Conservation (phyloP, 768 basidiomycete genomes). For the Psilocybe azurescens region DNA sequence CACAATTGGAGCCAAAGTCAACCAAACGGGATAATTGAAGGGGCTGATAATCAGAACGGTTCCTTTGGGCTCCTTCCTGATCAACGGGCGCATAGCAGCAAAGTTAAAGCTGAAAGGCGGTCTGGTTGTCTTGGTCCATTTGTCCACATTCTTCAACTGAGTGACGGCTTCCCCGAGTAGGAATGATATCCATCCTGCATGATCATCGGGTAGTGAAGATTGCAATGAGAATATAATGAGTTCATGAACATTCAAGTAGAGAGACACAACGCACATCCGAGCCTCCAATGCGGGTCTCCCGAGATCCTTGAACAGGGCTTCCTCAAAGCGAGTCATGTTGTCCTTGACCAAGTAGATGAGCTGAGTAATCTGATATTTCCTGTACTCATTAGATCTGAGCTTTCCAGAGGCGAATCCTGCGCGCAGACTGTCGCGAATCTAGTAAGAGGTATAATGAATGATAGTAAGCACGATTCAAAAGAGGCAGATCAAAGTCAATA, state of each 20-base stretch:
- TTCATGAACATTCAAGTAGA: background rate
- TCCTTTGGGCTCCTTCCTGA: slow-evolving; percentile 81
- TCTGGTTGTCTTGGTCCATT: slow-evolving; percentile 73
- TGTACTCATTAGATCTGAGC: slow-evolving; percentile 64
- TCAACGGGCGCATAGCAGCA: slow-evolving; percentile 61
- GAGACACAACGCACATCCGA: slow-evolving; percentile 42
- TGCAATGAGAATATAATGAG: background rate
- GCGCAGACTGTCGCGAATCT: slow-evolving; percentile 64
- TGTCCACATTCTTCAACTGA: slow-evolving; percentile 68
- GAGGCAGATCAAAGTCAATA: too few relatives aligned
- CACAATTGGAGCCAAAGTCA: slow-evolving; percentile 64
- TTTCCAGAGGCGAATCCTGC: slow-evolving; percentile 71
- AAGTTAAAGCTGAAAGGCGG: slow-evolving; percentile 62
- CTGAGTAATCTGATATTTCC: slow-evolving; percentile 79
- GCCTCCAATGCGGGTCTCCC: slow-evolving; percentile 66
- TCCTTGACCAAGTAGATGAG: slow-evolving; percentile 78
- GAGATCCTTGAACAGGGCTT: slow-evolving; percentile 65
- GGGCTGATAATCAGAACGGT: slow-evolving; percentile 71
- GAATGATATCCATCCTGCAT: slow-evolving; percentile 63
- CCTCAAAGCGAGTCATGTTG: slow-evolving; percentile 64
- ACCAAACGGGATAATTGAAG: slow-evolving; percentile 78
- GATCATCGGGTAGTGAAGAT: background rate
- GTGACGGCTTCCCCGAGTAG: slow-evolving; percentile 52
- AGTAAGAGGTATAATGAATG: background rate
- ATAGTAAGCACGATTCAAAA: background rate